Base-by-base conservation (phyloP, 2,329 filamentous ascomycete genomes). In the Arthrobotrys sphaeroides region DNA sequence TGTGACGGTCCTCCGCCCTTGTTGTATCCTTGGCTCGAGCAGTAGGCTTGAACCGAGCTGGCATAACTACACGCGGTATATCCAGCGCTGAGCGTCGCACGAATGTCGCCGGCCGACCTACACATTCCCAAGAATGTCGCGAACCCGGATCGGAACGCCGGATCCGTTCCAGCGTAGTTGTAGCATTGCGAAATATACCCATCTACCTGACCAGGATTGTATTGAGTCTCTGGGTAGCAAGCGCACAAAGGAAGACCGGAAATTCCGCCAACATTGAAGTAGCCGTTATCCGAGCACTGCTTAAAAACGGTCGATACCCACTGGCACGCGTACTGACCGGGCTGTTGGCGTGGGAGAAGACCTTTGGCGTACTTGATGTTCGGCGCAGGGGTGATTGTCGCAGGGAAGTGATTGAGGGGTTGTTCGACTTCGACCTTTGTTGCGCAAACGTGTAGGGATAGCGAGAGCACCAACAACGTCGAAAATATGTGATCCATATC, bases 161-260 rank as follows among this genome's bases (percentile, higher is more conserved):
- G 36, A 24, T 75, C 64, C 7, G 64, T 64, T 1, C 45, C 64
- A 3, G 42, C 72, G 33, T 64, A 75, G 31, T 75, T 61, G 59
- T 75, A 75, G 31, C 72, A 75, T 69, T 75, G 72, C 47, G 55
- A 33, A 45, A 75, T 69, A 31, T 75, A 75, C 7, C 64, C 57
- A 31, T 75, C 72, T n/a, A 69, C 64, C 31, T 60, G n/a, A 12
- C 47, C 45, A 18, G 72, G 72, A 43, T 69, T 47, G 49, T 74
- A 69, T 10, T 28, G 31, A 9, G 18, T 42, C 3, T 69, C 55
- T 24, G 72, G 62, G 33, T 75, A 75, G 43, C 72, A 75, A 28
- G 65, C 57, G 57, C 72, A 75, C 24, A 51, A 59, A 10, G 72
- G 72, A 2, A 75, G 33, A 7, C 72, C 72, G 5, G 72, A 75